Evolutionary conservation across 2,329 filamentous ascomycete genomes (phyloP), one percentile per base, ranked within the genome.

Genomic region (Talaromyces piceae): DNA sequence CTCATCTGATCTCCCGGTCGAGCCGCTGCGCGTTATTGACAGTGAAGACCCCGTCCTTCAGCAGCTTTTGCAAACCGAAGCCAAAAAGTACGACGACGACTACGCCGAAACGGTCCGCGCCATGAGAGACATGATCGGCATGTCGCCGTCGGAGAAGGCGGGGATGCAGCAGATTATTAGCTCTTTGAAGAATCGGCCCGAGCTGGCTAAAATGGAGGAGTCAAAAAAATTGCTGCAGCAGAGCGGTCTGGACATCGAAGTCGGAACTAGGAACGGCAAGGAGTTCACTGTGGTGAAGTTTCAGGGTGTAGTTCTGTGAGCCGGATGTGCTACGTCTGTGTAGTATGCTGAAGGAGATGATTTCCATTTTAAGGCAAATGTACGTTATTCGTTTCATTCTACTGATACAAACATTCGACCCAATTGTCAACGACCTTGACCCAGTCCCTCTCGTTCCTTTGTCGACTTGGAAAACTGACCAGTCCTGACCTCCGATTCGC

Each of bases 401-500:
- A n/a, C n/a, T n/a, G n/a, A n/a, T n/a, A n/a, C n/a, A n/a, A n/a
- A n/a, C n/a, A n/a, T n/a, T n/a, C n/a, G n/a, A n/a, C n/a, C n/a
- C n/a, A n/a, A n/a, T n/a, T n/a, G 13, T 28, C 31, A 26, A 9
- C 30, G 11, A 1, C 37, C 18, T 22, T n/a, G 25, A 25, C 31
- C 31, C 0, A 53, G 43, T 8, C 51, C 39, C 27, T 59, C 58
- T 0, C 51, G 52, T 20, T 54, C 49, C 45, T 58, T 58, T 0
- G 55, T 59, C 18, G 47, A 49, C n/a, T 43, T 33, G 23, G 53
- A 16, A 51, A 70, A 66, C n/a, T 61, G 48, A 2, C 66, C 63
- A 11, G 63, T 54, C 13, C 49, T 56, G 8, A 69, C 63, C 57
- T 72, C 67, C 8, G 57, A 53, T 48, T 68, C 63, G 1, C 70